Evolutionary conservation across 441 rosid genomes (phyloP).

Genomic region (Euphorbia schlechtendalii): DNA sequence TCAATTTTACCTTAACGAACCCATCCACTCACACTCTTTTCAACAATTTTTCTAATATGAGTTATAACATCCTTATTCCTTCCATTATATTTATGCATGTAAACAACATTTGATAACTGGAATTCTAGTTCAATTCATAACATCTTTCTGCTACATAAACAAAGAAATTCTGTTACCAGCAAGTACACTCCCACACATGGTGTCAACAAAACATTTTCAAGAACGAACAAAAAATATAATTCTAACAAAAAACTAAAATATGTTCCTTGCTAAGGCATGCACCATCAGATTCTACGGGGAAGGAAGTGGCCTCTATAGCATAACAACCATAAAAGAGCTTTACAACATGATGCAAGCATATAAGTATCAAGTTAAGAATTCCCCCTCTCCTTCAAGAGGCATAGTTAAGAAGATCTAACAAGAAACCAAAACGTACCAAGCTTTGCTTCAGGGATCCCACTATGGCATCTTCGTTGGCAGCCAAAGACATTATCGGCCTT

Average conservation of each 20-base stretch:
- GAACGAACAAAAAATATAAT: background rate
- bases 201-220: background rate
- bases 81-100: background rate
- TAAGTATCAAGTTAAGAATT: background rate
- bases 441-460: constrained; percentile 89
- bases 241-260: background rate
- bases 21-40: background rate
- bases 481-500: constrained; percentile 90
- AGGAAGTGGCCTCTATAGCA: background rate
- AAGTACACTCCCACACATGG: background rate
- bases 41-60: background rate
- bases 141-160: constrained; percentile 5
- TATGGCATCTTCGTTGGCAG: constrained; percentile 92
- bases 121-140: constrained; percentile 1
- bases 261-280: constrained; percentile 8
- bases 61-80: constrained; percentile 1
- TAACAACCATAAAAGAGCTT: background rate
- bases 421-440: constrained; percentile 46
- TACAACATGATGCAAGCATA: background rate
- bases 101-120: background rate
- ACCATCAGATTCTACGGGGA: background rate
- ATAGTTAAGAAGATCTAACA: background rate
- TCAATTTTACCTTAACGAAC: background rate
- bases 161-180: constrained; percentile 2
- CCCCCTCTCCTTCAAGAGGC: background rate